Conservation (phyloP, 768 basidiomycete species). For the Dentipellis sp. region DNA sequence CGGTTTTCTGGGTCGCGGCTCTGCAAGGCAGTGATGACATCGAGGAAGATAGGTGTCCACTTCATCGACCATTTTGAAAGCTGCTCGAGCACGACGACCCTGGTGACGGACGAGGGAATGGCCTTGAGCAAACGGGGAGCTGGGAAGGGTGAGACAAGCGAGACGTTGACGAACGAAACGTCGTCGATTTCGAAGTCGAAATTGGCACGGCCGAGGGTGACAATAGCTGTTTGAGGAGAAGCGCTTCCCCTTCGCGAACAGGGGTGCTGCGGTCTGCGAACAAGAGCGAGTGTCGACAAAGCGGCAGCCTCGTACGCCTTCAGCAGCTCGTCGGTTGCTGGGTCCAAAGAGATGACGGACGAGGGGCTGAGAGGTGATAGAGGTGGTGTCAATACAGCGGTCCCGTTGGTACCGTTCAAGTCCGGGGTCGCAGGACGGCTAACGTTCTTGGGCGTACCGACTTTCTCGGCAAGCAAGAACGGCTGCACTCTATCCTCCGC, state of each 20-base stretch:
- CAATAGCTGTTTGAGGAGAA: conserved; percentile 56
- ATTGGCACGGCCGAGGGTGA: conserved; percentile 53
- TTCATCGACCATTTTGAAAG: conserved; percentile 66
- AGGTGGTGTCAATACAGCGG: conserved; percentile 11
- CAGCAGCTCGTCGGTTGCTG: conserved; percentile 26
- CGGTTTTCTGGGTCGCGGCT: conserved; percentile 37
- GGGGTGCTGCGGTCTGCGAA: conserved; percentile 53
- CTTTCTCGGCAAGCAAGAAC: conserved; percentile 46
- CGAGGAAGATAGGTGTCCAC: conserved; percentile 84
- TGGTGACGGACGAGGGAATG: conserved; percentile 54
- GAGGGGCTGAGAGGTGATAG: conserved; percentile 11
- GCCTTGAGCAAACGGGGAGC: conserved; percentile 42
- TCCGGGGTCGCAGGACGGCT: conserved; percentile 10
- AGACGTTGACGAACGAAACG: conserved; percentile 53
- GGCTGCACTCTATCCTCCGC: conserved; percentile 48
- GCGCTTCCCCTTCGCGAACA: conserved; percentile 40
- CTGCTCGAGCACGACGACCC: conserved; percentile 79
- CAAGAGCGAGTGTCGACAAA: conserved; percentile 50
- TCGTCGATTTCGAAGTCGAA: conserved; percentile 40
- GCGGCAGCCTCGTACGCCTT: conserved; percentile 62
- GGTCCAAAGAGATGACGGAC: conserved; percentile 13
- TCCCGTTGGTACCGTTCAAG: conserved; percentile 20
- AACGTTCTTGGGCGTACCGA: conserved; percentile 10
- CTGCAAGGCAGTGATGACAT: conserved; percentile 67
- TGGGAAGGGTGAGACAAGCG: conserved; percentile 62